Conservation (phyloP, 805 yeast genomes). For the Barnettozyma californica region DNA sequence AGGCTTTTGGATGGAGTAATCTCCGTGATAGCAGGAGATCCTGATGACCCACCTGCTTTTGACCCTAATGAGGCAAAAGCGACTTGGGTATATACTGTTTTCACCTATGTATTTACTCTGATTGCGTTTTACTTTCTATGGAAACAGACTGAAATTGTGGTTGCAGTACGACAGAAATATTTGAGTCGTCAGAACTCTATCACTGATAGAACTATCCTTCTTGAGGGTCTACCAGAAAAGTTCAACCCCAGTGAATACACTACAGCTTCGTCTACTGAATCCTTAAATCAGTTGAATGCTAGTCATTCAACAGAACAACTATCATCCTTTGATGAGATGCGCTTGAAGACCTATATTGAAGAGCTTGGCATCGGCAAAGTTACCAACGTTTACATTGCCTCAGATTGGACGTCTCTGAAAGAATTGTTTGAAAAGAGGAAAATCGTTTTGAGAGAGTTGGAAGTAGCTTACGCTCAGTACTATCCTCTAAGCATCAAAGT, state of each 20-base stretch:
- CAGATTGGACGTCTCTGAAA: constrained; percentile 78
- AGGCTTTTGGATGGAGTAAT: constrained; percentile 12
- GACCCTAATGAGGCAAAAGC: constrained; percentile 45
- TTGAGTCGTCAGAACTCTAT: constrained; percentile 84
- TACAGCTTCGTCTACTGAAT: constrained; percentile 10
- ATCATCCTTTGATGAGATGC: constrained; percentile 43
- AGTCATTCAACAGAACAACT: neutral
- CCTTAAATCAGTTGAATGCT: neutral
- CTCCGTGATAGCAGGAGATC: constrained; percentile 19
- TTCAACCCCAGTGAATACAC: constrained; percentile 40
- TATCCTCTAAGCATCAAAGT: constrained; percentile 19
- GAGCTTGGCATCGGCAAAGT: constrained; percentile 78
- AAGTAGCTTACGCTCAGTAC: constrained; percentile 36
- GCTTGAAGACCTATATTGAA: constrained; percentile 70
- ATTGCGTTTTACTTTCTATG: constrained; percentile 57
- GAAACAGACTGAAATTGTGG: constrained; percentile 68
- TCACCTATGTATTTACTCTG: constrained; percentile 81
- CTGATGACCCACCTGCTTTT: constrained; percentile 36
- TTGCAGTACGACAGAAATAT: constrained; percentile 71
- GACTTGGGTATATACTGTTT: constrained; percentile 79
- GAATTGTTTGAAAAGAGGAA: constrained; percentile 54
- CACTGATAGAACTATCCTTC: constrained; percentile 83
- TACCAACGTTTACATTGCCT: constrained; percentile 67
- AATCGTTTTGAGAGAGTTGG: constrained; percentile 51
- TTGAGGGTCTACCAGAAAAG: constrained; percentile 84